Conservation (phyloP, 768 basidiomycete species). For the Botryobasidium botryosum region DNA sequence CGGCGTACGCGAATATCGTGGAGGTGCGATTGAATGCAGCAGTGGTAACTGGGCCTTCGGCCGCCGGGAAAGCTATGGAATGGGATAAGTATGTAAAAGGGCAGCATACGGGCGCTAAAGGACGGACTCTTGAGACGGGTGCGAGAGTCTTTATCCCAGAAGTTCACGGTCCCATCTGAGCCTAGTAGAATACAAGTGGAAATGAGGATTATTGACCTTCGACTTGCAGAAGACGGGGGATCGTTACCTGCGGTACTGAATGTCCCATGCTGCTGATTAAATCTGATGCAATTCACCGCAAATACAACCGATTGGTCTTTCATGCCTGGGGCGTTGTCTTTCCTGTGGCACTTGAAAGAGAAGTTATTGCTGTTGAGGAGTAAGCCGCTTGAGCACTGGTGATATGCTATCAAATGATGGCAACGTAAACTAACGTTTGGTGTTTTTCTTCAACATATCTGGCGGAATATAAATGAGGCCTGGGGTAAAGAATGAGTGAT, state of each 20-base stretch:
- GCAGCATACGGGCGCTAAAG: slow-evolving; percentile 5
- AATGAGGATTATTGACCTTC: too few species aligned
- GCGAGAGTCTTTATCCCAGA: slow-evolving; percentile 89
- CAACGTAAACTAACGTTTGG: slow-evolving; percentile 28
- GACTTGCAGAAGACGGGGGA: too few species aligned
- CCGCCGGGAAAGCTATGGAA: slow-evolving; percentile 47
- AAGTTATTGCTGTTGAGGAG: slow-evolving; percentile 44
- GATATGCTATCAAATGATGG: not conserved
- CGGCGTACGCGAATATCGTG: slow-evolving; percentile 76
- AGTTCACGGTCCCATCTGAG: slow-evolving; percentile 81
- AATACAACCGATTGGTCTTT: slow-evolving; percentile 59
- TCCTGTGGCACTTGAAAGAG: slow-evolving; percentile 73
- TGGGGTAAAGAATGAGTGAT: slow-evolving; percentile 1
- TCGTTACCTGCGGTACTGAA: slow-evolving; percentile 75
- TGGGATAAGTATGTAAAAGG: not conserved
- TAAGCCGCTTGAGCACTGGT: slow-evolving; percentile 1
- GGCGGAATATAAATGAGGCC: not conserved
- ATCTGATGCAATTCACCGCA: slow-evolving; percentile 72
- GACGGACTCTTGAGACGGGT: slow-evolving; percentile 74
- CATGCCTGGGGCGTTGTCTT: slow-evolving; percentile 33
- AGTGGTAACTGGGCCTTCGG: slow-evolving; percentile 59
- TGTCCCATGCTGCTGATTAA: slow-evolving; percentile 72
- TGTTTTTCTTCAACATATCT: slow-evolving; percentile 89
- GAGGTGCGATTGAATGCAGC: slow-evolving; percentile 79
- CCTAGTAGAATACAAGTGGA: too few species aligned